These are phyloP conservation scores for Erigeron philadelphicus DNA, from an alignment of 140 eudicot species.

Conservation along the genomic window DNA sequence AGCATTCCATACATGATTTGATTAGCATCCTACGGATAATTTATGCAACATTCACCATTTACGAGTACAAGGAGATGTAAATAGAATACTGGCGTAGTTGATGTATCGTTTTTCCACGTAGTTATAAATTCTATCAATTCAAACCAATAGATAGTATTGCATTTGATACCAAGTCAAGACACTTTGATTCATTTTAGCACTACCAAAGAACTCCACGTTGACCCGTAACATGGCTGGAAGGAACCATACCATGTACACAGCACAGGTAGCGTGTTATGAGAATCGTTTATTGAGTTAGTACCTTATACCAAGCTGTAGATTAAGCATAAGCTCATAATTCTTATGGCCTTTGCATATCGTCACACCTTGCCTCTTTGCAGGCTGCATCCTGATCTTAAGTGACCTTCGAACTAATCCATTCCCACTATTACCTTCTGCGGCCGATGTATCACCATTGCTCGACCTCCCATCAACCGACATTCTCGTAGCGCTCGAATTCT, in stretches of 20 bases:
- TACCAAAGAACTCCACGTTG: background rate
- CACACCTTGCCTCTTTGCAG: constrained; percentile 57
- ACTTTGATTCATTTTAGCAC: too few species aligned
- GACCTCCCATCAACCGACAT: constrained; percentile 43
- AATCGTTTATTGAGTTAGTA: constrained; percentile 23
- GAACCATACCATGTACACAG: background rate
- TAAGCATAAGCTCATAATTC: constrained; percentile 92
- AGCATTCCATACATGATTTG: background rate
- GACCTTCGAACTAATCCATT: constrained; percentile 24
- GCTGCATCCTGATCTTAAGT: constrained; percentile 33
- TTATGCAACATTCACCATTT: background rate
- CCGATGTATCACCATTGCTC: constrained; percentile 18
- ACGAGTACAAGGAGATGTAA: too few species aligned
- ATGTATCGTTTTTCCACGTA: too few species aligned
- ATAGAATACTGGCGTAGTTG: too few species aligned
- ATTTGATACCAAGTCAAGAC: too few species aligned
- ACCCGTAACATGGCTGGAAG: too few species aligned
- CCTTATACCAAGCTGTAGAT: constrained; percentile 95
- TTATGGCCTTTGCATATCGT: constrained; percentile 80
- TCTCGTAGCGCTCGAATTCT: constrained; percentile 32
- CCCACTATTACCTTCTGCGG: constrained; percentile 33
- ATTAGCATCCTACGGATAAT: background rate
- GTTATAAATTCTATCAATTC: too few species aligned
- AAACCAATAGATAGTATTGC: too few species aligned
- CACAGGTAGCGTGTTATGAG: background rate